These are phyloP conservation scores for Malus sylvestris DNA, from an alignment of 306 rosid genomes.

Conservation along the genomic window DNA sequence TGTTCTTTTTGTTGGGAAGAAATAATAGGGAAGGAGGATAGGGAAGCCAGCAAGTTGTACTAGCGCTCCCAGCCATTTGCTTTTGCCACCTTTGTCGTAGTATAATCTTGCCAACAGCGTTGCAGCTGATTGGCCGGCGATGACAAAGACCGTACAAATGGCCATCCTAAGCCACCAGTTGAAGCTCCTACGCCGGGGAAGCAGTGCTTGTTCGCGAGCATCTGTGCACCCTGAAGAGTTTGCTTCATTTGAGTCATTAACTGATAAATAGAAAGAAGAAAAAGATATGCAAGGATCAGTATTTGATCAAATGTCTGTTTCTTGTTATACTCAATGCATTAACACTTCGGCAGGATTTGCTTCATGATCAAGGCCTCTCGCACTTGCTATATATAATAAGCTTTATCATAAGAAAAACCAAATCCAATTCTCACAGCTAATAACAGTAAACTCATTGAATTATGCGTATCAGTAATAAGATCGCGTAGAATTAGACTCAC, in stretches of 20 bases:
- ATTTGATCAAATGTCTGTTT: no score
- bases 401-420: not conserved
- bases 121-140: conserved; percentile 24
- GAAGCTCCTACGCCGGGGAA: not conserved
- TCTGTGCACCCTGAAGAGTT: not conserved
- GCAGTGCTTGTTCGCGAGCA: not conserved
- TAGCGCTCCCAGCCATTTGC: conserved; percentile 26
- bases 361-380: not conserved
- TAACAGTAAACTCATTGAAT: not conserved
- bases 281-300: not conserved
- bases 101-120: conserved; percentile 26
- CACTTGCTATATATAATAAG: not conserved
- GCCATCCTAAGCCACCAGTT: conserved; percentile 24
- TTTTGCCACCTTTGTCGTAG: conserved; percentile 28
- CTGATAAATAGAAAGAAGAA: not conserved
- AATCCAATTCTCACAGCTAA: not conserved
- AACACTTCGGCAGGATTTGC: not conserved
- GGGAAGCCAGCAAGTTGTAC: conserved; percentile 34
- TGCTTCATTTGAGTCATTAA: not conserved
- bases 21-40: conserved; percentile 19
- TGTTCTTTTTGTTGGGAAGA: conserved; percentile 1
- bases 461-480: no score
- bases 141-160: not conserved
- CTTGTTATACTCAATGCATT: not conserved
- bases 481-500: not conserved